These are phyloP conservation scores for Penicillium turbatum DNA, from an alignment of 495 filamentous ascomycete species.

Conservation along the genomic window DNA sequence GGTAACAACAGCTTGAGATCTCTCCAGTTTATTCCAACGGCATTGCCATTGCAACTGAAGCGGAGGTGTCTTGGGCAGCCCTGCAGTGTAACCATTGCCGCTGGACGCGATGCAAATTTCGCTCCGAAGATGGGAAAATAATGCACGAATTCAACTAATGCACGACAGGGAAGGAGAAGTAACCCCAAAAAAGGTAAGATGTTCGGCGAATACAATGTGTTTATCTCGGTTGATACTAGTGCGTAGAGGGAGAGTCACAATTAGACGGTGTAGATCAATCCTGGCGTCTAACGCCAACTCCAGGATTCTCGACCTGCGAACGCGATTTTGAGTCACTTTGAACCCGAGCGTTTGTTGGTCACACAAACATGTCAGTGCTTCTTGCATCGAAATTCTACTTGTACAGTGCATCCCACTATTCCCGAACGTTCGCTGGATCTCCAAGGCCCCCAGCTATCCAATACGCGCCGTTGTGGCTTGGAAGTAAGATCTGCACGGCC, in stretches of 20 bases:
- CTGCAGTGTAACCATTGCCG: constrained; percentile 15
- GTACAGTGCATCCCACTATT: not conserved
- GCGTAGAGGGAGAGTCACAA: not conserved
- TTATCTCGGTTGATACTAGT: not conserved
- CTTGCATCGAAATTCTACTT: not conserved
- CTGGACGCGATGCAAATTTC: constrained; percentile 5
- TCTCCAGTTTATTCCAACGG: constrained; percentile 3
- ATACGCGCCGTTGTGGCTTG: not conserved
- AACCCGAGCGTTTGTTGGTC: not conserved
- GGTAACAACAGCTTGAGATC: not conserved
- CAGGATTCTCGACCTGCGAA: not conserved
- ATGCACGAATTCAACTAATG: not conserved
- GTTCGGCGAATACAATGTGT: not conserved
- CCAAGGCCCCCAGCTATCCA: not conserved
- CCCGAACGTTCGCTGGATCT: not conserved
- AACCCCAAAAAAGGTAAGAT: not conserved
- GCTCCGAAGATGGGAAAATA: not conserved
- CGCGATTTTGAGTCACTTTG: not conserved
- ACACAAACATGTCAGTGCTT: not conserved
- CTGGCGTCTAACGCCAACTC: not conserved
- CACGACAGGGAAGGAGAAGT: not conserved
- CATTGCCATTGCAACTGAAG: constrained; percentile 13
- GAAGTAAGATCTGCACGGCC: not conserved
- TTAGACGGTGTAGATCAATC: not conserved
- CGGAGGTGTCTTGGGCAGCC: constrained; percentile 11